phyloP scores from a whole-genome alignment of 2,329 filamentous ascomycete genomes.

The Aspergillus fumigatus region DNA sequence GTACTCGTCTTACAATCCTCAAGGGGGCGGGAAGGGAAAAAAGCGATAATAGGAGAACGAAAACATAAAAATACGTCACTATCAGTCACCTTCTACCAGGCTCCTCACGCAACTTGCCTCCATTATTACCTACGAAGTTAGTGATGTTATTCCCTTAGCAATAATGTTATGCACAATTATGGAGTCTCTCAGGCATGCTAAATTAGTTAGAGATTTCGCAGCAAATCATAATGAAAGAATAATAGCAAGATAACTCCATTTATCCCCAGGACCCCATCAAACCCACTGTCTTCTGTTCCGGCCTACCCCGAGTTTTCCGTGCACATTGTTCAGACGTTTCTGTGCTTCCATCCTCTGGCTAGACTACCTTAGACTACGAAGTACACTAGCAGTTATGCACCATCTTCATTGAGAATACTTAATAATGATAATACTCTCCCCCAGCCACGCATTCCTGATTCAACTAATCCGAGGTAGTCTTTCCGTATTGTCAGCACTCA shows the following conservation, averaged over 20 bases:
- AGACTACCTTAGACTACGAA: no score
- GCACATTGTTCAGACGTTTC: no score
- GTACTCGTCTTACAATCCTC: background rate
- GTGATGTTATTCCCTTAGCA: no score
- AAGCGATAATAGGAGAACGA: constrained; percentile 9
- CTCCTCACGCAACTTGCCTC: background rate
- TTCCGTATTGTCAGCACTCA: background rate
- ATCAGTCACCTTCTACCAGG: background rate
- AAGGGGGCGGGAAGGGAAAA: constrained; percentile 11
- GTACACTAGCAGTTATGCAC: background rate
- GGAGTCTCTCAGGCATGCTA: background rate
- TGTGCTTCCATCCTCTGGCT: background rate
- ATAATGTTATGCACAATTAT: background rate
- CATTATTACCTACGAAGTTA: background rate
- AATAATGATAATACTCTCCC: background rate
- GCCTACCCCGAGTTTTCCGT: background rate
- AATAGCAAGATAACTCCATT: background rate
- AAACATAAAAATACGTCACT: constrained; percentile 5
- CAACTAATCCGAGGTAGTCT: background rate
- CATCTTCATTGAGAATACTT: background rate
- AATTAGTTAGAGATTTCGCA: background rate
- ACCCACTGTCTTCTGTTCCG: background rate
- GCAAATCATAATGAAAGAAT: background rate
- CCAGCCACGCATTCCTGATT: background rate
- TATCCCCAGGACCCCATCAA: background rate